These are phyloP conservation scores for Triadica sebifera DNA, from an alignment of 345 rosid species.

Conservation along the genomic window DNA sequence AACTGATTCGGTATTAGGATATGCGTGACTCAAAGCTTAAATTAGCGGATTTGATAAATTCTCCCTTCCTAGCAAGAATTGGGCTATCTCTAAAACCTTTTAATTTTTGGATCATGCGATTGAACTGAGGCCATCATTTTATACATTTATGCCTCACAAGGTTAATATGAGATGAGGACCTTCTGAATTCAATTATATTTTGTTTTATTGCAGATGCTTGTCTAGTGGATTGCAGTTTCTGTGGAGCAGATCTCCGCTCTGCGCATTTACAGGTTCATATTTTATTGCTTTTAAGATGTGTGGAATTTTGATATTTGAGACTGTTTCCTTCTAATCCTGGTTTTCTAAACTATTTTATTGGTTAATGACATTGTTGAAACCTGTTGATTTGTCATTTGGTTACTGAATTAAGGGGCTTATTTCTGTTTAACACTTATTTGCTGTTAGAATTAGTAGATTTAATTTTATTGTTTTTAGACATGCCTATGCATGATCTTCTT, in stretches of 20 bases:
- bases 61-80: no score
- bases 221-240: conserved; percentile 78
- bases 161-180: not conserved
- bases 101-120: not conserved
- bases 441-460: no score
- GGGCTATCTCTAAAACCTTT: no score
- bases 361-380: not conserved
- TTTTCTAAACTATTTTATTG: not conserved
- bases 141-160: not conserved
- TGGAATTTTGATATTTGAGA: not conserved
- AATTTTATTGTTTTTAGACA: no score
- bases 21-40: no score
- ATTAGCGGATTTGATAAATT: no score
- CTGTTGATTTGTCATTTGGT: not conserved
- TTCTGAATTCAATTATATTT: conserved; percentile 5
- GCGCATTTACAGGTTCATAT: conserved; percentile 81
- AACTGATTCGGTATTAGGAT: no score
- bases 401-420: no score
- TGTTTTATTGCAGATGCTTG: conserved; percentile 66
- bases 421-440: no score
- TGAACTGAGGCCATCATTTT: not conserved
- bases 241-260: conserved; percentile 82
- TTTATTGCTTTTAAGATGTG: not conserved
- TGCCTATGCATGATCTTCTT: not conserved
- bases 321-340: not conserved